These are phyloP conservation scores for Fusarium globosum DNA, from an alignment of 2,329 filamentous ascomycete genomes.

Conservation along the genomic window DNA sequence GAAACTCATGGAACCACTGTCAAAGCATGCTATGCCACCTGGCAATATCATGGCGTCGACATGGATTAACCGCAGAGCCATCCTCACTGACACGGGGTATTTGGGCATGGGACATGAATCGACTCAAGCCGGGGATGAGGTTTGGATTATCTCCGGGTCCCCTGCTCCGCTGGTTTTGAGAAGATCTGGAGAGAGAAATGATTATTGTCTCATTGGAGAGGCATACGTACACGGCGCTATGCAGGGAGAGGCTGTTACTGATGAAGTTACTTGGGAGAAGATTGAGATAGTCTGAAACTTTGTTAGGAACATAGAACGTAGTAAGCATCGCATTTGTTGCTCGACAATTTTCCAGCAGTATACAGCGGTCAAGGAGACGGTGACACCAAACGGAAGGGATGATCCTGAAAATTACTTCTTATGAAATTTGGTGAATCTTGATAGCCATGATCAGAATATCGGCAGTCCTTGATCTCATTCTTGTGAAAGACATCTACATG, in stretches of 20 bases:
- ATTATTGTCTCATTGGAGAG: background rate
- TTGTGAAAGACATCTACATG: conserved; percentile 12
- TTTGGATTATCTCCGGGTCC: background rate
- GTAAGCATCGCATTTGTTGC: fast-evolving
- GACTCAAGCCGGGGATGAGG: background rate
- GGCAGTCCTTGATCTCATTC: conserved; percentile 18
- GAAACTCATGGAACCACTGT: background rate
- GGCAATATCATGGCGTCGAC: background rate
- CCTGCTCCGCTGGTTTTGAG: background rate
- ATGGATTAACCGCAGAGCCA: fast-evolving
- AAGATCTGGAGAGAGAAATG: fast-evolving
- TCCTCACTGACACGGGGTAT: background rate
- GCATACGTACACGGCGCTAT: background rate
- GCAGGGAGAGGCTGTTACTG: background rate
- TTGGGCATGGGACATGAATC: background rate
- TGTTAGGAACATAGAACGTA: fast-evolving
- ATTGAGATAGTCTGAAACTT: background rate
- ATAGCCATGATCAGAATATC: background rate
- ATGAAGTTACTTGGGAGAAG: background rate
- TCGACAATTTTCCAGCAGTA: background rate
- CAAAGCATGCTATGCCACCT: background rate
- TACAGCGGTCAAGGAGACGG: no score
- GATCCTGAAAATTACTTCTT: no score
- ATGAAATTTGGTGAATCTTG: no score
- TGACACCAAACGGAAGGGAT: no score